Percentiles rank a stretch among this genome's conserved stretches.
Evolutionary conservation across 2,329 filamentous ascomycete species (phyloP).

Genomic region (Arthrocladium fulminans): DNA sequence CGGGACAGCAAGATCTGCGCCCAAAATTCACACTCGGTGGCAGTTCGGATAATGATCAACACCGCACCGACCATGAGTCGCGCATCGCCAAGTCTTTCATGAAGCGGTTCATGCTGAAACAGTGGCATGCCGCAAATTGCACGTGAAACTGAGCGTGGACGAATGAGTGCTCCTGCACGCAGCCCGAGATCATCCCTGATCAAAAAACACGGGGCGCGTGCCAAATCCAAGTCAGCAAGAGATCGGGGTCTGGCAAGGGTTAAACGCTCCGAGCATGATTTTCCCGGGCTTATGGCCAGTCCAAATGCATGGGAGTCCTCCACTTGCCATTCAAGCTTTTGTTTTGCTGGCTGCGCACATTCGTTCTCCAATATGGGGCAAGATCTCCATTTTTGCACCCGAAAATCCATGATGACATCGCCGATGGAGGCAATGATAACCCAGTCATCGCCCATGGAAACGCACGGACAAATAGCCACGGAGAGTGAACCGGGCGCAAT

Average conservation of each 20-base stretch:
- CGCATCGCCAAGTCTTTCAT: neutral
- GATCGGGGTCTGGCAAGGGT: slow-evolving; percentile 3
- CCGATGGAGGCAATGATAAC: neutral
- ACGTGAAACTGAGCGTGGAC: slow-evolving; percentile 2
- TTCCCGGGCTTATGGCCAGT: neutral
- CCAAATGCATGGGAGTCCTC: slow-evolving; percentile 3
- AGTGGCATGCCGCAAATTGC: neutral
- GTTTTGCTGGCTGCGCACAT: neutral
- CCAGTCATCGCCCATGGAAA: neutral
- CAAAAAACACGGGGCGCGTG: neutral
- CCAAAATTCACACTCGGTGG: slow-evolving; percentile 2
- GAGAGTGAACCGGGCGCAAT: neutral
- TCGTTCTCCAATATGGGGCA: neutral
- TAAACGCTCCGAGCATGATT: neutral
- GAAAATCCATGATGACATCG: slow-evolving; percentile 4
- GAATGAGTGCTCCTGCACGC: neutral
- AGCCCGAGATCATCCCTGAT: neutral
- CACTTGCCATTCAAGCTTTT: neutral
- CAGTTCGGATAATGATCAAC: slow-evolving; percentile 5
- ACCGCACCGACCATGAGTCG: neutral
- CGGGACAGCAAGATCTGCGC: slow-evolving; percentile 5
- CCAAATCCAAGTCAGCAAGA: neutral
- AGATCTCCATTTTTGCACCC: neutral
- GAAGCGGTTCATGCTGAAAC: neutral
- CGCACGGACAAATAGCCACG: neutral